These are phyloP conservation scores for Chytriomyces sp. DNA, from an alignment of 192 early-diverging fungal genomes.

Conservation along the genomic window DNA sequence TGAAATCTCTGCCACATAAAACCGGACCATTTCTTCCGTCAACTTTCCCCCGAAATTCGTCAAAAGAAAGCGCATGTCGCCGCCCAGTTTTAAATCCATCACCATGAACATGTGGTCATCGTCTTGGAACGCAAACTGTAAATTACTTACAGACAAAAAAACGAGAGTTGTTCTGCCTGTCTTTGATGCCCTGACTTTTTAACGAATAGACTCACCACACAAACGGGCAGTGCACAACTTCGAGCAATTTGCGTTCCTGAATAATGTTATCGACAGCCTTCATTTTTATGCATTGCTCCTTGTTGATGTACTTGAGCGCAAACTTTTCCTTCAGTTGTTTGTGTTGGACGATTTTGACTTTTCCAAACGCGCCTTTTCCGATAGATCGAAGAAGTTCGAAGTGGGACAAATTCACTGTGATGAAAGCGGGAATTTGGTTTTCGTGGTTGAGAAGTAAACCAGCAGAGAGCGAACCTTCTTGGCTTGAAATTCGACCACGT, in stretches of 20 bases:
- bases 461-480: slow-evolving; percentile 15
- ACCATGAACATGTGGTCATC: slow-evolving; percentile 72
- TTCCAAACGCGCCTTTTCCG: slow-evolving; percentile 96
- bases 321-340: slow-evolving; percentile 74
- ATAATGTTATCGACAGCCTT: slow-evolving; percentile 85
- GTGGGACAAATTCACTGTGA: slow-evolving; percentile 68
- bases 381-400: slow-evolving; percentile 87
- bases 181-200: not conserved
- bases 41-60: slow-evolving; percentile 42
- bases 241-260: slow-evolving; percentile 85
- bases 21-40: slow-evolving; percentile 49
- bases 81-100: slow-evolving; percentile 62
- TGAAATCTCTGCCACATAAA: slow-evolving; percentile 53
- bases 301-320: slow-evolving; percentile 97
- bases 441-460: no score
- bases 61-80: slow-evolving; percentile 65
- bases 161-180: slow-evolving; percentile 34
- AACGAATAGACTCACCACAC: slow-evolving; percentile 54
- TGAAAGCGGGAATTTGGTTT: not conserved
- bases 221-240: slow-evolving; percentile 83
- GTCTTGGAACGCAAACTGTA: slow-evolving; percentile 67
- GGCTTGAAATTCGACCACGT: not conserved
- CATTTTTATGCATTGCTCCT: slow-evolving; percentile 83
- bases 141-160: slow-evolving; percentile 78
- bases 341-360: slow-evolving; percentile 91